Base-by-base conservation (phyloP, 2,329 filamentous ascomycete species). In the Colletotrichum liriopes region DNA sequence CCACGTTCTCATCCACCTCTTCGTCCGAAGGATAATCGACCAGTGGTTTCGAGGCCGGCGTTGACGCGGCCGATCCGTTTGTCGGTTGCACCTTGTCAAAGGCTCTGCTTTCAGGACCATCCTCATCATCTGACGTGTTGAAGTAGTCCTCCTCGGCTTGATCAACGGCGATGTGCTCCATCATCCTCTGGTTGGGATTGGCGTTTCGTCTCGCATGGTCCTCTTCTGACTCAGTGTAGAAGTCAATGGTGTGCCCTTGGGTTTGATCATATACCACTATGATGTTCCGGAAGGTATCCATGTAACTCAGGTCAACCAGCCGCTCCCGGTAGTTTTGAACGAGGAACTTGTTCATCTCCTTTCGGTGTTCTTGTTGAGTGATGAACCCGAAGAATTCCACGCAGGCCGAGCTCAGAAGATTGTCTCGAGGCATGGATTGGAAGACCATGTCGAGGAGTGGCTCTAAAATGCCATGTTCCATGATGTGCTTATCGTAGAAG, bases 21-120 rank as follows among this genome's bases (percentile, higher is more conserved):
- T 98, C 96, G 76, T 98, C 95, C 47, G 97, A 97, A 0, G 92
- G 91, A 79, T 99, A 99, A 80, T 98, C 94, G 43, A 99, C 96
- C 29, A 98, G 85, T 1, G 93, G 93, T 78, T 93, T 94, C 62
- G 89, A 82, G 11, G 89, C 82, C 0, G 91, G 86, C 26, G 90
- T 89, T 18, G 88, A 74, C n/a, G 65, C 35, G 20, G 62, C 54
- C 26, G 78, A 87, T 32, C 91, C 93, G 75, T 95, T 95, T 8
- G 86, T 81, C 14, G 86, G 75, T 3, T 81, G 75, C 11, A 77
- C 76, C 69, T 79, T 83, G 66, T 78, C 80, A 55, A 77, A 79
- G 23, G 78, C 73, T 62, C 77, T 77, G 75, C 77, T 75, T 74
- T 83, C 80, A 76, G 81, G 76, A 65, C 76, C 76, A 68, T 83